phyloP scores from a whole-genome alignment of 257 asterid species.

The Agastache rugosa region DNA sequence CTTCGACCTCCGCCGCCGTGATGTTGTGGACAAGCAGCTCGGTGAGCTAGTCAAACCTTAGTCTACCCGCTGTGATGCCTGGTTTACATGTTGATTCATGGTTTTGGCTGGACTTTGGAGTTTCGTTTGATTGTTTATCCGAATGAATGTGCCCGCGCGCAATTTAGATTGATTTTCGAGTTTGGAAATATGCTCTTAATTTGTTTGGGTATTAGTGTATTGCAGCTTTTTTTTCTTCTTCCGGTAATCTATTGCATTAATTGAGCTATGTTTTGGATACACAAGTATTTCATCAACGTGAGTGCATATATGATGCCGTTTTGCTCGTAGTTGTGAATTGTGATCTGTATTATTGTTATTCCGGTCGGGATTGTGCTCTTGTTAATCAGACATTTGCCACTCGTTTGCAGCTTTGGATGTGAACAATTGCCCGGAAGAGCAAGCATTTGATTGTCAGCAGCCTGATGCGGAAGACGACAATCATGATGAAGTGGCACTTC shows the following conservation, averaged over 20 bases:
- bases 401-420: constrained; percentile 88
- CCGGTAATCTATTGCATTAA: not conserved
- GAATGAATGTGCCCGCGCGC: not conserved
- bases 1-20: constrained; percentile 68
- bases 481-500: constrained; percentile 67
- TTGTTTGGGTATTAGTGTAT: not conserved
- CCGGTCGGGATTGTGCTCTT: constrained; percentile 46
- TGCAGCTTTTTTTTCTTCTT: not conserved
- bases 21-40: constrained; percentile 39
- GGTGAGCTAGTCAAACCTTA: constrained; percentile 44
- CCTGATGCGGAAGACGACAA: constrained; percentile 66
- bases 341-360: constrained; percentile 32
- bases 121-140: not conserved
- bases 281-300: constrained; percentile 6
- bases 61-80: constrained; percentile 1
- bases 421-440: constrained; percentile 70
- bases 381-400: constrained; percentile 73
- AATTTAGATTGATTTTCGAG: not conserved
- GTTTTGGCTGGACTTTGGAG: constrained; percentile 8
- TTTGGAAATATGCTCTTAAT: not conserved
- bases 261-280: not conserved
- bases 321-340: not conserved
- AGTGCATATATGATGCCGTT: constrained; percentile 17
- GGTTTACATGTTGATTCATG: constrained; percentile 6
- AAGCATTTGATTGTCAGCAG: constrained; percentile 57